These are phyloP conservation scores for Geotrichum ghanense DNA, from an alignment of 805 yeast genomes.

Conservation along the genomic window DNA sequence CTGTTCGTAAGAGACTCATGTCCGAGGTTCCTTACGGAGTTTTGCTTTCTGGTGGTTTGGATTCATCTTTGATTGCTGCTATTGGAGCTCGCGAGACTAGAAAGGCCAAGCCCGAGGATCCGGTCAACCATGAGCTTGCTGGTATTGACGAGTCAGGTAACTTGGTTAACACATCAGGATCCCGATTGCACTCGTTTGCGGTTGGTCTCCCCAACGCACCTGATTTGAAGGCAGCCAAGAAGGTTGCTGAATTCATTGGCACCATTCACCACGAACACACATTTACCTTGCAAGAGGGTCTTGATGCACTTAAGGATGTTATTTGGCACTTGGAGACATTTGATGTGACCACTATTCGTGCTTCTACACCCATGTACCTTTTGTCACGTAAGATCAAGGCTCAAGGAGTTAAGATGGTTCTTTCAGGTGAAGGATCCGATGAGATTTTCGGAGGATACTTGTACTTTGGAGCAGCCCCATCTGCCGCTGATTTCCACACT, in stretches of 20 bases:
- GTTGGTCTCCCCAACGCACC: slow-evolving; percentile 97
- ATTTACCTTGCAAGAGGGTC: slow-evolving; percentile 92
- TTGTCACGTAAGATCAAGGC: slow-evolving; percentile 96
- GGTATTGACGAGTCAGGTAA: slow-evolving; percentile 90
- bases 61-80: slow-evolving; percentile 90
- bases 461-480: slow-evolving; percentile 95
- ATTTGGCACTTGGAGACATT: slow-evolving; percentile 93
- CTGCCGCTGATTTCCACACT: slow-evolving; percentile 82
- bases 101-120: slow-evolving; percentile 60
- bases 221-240: slow-evolving; percentile 89
- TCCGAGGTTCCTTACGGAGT: slow-evolving; percentile 99
- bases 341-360: slow-evolving; percentile 97
- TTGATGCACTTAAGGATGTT: slow-evolving; percentile 90
- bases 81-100: slow-evolving; percentile 95
- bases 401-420: slow-evolving; percentile 98
- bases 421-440: slow-evolving; percentile 98
- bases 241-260: slow-evolving; percentile 93
- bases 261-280: slow-evolving; percentile 97
- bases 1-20: slow-evolving; percentile 98
- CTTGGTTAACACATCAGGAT: slow-evolving; percentile 47
- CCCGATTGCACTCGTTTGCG: slow-evolving; percentile 89
- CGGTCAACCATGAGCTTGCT: slow-evolving; percentile 56
- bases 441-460: slow-evolving; percentile 98
- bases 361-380: slow-evolving; percentile 98
- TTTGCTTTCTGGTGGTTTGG: slow-evolving; percentile 92